These are phyloP conservation scores for Penicillium sp. DNA, from an alignment of 2,329 filamentous ascomycete species.

Conservation along the genomic window DNA sequence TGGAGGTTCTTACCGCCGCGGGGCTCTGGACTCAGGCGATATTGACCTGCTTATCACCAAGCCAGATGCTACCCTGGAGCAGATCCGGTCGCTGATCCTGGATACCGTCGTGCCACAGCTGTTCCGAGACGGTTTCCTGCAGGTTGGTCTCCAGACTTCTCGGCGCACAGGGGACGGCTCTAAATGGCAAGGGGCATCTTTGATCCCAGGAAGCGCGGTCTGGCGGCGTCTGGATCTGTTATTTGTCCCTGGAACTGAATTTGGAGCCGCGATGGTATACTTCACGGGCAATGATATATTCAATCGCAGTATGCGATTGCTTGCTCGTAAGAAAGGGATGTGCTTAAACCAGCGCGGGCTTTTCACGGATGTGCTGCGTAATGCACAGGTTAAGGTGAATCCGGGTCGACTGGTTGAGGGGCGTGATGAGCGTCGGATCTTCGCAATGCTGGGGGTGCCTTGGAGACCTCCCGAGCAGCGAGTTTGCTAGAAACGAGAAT, in stretches of 20 bases:
- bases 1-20: slow-evolving; percentile 84
- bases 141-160: slow-evolving; percentile 68
- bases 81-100: slow-evolving; percentile 68
- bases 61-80: slow-evolving; percentile 60
- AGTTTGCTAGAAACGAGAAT: slow-evolving; percentile 64
- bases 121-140: slow-evolving; percentile 68
- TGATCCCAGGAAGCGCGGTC: slow-evolving; percentile 63
- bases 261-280: slow-evolving; percentile 88
- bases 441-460: slow-evolving; percentile 79
- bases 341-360: slow-evolving; percentile 82
- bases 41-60: slow-evolving; percentile 86
- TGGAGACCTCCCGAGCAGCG: slow-evolving; percentile 80
- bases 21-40: slow-evolving; percentile 75
- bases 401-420: slow-evolving; percentile 76
- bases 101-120: slow-evolving; percentile 68
- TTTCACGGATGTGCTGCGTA: slow-evolving; percentile 72
- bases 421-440: slow-evolving; percentile 77
- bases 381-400: slow-evolving; percentile 63
- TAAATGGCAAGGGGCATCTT: slow-evolving; percentile 89
- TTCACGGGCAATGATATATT: slow-evolving; percentile 97
- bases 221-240: slow-evolving; percentile 89
- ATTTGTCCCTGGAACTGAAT: slow-evolving; percentile 77
- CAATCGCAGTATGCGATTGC: slow-evolving; percentile 80
- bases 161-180: slow-evolving; percentile 62
- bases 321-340: slow-evolving; percentile 83